A percentile compares a stretch with the other conserved stretches of the same genome.
Conservation (phyloP, 2,329 filamentous ascomycete genomes). For the Neobulgaria alba region DNA sequence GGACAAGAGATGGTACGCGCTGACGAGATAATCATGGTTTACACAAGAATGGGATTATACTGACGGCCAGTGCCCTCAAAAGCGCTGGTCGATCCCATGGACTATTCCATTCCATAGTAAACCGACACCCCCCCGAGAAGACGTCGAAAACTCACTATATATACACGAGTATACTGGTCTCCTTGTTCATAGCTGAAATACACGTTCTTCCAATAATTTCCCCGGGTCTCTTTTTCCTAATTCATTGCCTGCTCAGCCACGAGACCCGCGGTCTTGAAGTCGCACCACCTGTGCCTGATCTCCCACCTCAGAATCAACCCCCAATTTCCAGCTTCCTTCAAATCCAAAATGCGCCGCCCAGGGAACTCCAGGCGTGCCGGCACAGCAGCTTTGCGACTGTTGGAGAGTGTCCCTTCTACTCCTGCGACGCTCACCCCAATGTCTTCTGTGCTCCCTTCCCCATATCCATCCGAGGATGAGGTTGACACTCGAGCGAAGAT, state of each 20-base stretch:
- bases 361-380: conserved; percentile 1
- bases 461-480: conserved; percentile 23
- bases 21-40: conserved; percentile 39
- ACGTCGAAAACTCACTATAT: too few species aligned
- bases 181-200: conserved; percentile 14
- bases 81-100: conserved; percentile 20
- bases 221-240: neutral
- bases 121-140: conserved; percentile 23
- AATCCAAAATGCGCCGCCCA: neutral
- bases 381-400: too few species aligned
- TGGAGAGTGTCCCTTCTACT: conserved; percentile 5
- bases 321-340: neutral
- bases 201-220: neutral
- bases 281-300: neutral
- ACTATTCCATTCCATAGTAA: conserved; percentile 28
- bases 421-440: too few species aligned
- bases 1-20: conserved; percentile 45
- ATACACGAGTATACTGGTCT: too few species aligned
- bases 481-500: conserved; percentile 10
- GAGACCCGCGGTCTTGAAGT: neutral
- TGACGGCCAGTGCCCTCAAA: conserved; percentile 23
- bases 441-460: conserved; percentile 12
- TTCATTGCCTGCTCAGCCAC: too few species aligned
- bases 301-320: neutral
- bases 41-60: conserved; percentile 29